Evolutionary conservation across 192 early-diverging fungal genomes (phyloP).

Genomic region (Coemansia sp.): DNA sequence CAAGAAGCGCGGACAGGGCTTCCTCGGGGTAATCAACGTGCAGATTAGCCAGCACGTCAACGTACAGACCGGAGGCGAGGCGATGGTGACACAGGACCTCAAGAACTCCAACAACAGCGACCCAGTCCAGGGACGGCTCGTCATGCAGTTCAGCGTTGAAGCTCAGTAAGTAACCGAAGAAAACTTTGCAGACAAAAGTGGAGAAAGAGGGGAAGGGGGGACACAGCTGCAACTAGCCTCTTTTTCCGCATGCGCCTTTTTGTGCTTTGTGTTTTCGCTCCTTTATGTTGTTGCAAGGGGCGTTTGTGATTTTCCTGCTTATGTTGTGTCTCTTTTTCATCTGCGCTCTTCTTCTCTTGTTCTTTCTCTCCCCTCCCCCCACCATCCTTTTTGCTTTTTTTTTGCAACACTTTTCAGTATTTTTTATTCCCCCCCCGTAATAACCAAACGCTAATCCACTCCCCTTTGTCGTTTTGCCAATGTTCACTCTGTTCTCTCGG

Average conservation of each 20-base stretch:
- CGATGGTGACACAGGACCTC: conserved; percentile 73
- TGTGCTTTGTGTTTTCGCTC: conserved; percentile 13
- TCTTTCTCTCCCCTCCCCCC: too few species aligned
- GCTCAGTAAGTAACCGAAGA: neutral
- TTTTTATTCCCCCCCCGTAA: neutral
- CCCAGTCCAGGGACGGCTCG: conserved; percentile 80
- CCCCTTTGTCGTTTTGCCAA: conserved; percentile 31
- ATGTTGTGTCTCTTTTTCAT: neutral
- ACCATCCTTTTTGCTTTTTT: neutral
- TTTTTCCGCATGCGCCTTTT: conserved; percentile 38
- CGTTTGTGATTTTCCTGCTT: neutral
- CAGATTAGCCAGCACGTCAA: conserved; percentile 82
- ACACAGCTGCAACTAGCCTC: conserved; percentile 3
- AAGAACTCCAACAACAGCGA: conserved; percentile 83
- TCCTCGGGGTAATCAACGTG: conserved; percentile 88
- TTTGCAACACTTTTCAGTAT: neutral
- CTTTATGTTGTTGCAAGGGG: conserved; percentile 13
- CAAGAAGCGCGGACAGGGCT: conserved; percentile 88
- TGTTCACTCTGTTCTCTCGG: conserved; percentile 51
- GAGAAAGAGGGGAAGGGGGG: conserved; percentile 8
- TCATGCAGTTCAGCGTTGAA: conserved; percentile 39
- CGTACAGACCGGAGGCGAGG: conserved; percentile 70
- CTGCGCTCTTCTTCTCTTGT: neutral
- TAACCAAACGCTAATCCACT: conserved; percentile 1
- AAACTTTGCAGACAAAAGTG: neutral